Evolutionary conservation across 345 rosid species (phyloP), one percentile per base, ranked within the genome.

Genomic region (Salix viminalis): DNA sequence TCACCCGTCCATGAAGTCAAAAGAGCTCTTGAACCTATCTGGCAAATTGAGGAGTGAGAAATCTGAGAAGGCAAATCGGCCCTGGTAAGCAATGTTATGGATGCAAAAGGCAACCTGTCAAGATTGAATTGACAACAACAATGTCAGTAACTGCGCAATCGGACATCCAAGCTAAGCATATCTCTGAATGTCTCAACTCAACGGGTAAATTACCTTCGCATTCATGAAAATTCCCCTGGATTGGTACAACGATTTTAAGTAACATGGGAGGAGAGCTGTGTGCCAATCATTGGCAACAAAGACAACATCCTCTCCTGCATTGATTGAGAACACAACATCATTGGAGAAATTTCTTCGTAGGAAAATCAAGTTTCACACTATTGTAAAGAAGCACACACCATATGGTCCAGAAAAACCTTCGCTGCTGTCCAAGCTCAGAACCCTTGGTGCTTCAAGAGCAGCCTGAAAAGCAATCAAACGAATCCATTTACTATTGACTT

Each of bases 11-110:
- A 88, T 84, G 72, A 96, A 93, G 82, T 96, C 95, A 62, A 96
- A 93, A 52, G 97, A 90, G 67, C 99, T 81, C 87, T 82, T 93
- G 86, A 81, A 93, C 4, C 74, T 67, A 80, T 81, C 83, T 0
- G 99, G 99, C 81, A 96, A 87, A 81, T 88, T 90, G 76, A 96
- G 96, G 74, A 84, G 80, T n/a, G 88, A 37, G 79, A 84, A 96
- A 79, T 96, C 95, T 64, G 86, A 39, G 67, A 90, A 88, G 71
- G 88, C 68, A 80, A 85, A 89, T 85, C 98, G 87, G 72, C 99
- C 99, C 71, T 93, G 99, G 81, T 93, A 96, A 52, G 97, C 94
- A 73, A 93, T 91, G 87, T 96, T 96, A 86, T 96, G 99, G 90
- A 96, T 96, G 90, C 98, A 91, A 75, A 89, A 93, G 70, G 84